Base-by-base conservation (phyloP, 1,284 basidiomycete species). In the Moesziomyces sp. region DNA sequence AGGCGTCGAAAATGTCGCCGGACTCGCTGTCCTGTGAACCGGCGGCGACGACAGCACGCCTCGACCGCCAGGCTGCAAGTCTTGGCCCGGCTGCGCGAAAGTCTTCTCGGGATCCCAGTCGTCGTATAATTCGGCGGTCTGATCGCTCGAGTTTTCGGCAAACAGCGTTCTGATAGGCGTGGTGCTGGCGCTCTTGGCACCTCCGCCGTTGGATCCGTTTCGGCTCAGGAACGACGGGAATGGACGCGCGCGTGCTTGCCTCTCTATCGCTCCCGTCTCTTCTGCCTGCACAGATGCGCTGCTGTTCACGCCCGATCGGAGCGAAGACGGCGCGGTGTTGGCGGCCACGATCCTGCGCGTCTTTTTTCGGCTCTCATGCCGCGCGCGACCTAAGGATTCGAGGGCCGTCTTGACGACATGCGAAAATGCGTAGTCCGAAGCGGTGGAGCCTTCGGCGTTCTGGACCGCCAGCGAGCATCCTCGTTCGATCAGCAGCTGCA, bases 361-460 rank as follows among this genome's bases (percentile, higher is more conserved):
- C 52, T 65, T 68, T 18, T 68, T 73, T 0, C 71, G 26, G 14
- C 53, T 58, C 40, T 79, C 77, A 33, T 59, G 75, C 24, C 73
- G 59, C 2, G 54, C 47, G 1, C 77, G 57, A 14, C 74, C 78
- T 44, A 78, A 55, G 3, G 72, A 67, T 52, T 80, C 78, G 3
- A 80, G 64, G 16, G 74, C 68, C 5, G 66, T 64, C 52, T 78
- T 76, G 58, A 76, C 60, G 30, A 40, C 52, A 52, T 69, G 52
- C 28, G 73, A 72, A 84, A 93, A 97, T 13, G 94, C 92, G 84
- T 94, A 96, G 84, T 98, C 94, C 0, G 90, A 90, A 3, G 95
- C 90, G 1, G 92, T 93, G 80, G 94, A 97, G 0, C 93, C 93
- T 66, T 93, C 90, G 60, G 92, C 92, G 83, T 98, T 98, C 70